Evolutionary conservation across 768 basidiomycete genomes (phyloP), one percentile per base, ranked within the genome.

Genomic region (Amanita pseudoporphyria): DNA sequence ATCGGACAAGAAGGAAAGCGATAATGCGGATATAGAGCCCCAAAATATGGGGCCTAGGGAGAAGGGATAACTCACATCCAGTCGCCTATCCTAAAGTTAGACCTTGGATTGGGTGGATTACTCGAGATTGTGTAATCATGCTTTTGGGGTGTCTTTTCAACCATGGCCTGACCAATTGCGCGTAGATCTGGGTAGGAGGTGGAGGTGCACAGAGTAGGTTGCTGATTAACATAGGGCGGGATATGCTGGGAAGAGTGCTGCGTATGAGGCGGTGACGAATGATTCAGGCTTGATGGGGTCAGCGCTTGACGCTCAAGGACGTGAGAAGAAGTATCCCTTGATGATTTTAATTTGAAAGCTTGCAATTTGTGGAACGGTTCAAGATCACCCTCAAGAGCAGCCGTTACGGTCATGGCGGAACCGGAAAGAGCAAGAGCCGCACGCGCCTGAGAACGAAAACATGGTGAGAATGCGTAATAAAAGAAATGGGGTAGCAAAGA

Each of bases 81-180:
- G 59, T 86, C 84, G 13, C 84, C 84, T 4, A 74, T 66, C 56
- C 84, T 71, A 62, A 85, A 86, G 56, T 69, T 77, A 2, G 76
- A 77, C 57, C 75, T 73, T 12, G 81, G 79, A 59, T 84, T 86
- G 10, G 84, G 84, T 5, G 84, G 84, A 55, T 85, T 86, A 56
- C 62, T 77, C 14, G 83, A 86, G 46, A 84, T 68, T 4, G 78
- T 71, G 53, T 79, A 82, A 30, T 74, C 73, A 40, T 65, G 60
- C 30, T 48, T 51, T 37, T 37, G 50, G 36, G 53, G 42, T 16
- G 48, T 45, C 16, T 45, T 42, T 47, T 54, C 57, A 59, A 56
- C 54, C 46, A 55, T 49, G 45, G 54, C 21, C 35, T 35, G 32
- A 45, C 53, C 51, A 40, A 56, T 45, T 16, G 35, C 37, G 9